Base-by-base conservation (phyloP, 2,329 filamentous ascomycete species). In the Aureobasidium sp. region DNA sequence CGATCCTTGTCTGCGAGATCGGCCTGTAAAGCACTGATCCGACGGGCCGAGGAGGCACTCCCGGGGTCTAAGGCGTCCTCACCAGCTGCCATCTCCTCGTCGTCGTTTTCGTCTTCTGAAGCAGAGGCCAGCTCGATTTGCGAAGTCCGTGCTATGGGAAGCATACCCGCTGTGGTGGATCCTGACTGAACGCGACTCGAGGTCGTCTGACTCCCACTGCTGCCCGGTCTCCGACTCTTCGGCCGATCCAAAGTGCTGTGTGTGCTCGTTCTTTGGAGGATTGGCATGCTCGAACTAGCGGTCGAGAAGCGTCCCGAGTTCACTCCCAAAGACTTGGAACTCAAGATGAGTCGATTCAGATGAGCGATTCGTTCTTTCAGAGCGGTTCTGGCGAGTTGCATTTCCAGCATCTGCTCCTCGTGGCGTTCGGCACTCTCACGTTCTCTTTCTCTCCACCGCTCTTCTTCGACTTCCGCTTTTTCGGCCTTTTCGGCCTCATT, bases 341-440 rank as follows among this genome's bases (percentile, higher is more conserved):
- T 96, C 64, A 99, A 78, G 66, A 99, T 97, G 55, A 99, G 80
- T 52, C 93, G 87, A 75, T 97, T 99, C 51, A 99, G 81, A 74
- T 99, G 94, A 72, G 97, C 92, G 69, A 99, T 99, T 34, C 94
- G 87, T 78, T 99, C 94, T 74, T 97, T 99, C 61, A 99, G 78
- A 0, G 94, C 94, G 0, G 94, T 99, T 46, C 94, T 86, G 36
- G 94, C 94, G 51, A 99, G 83, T 73, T 99, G 94, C 90, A 99
- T 97, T 75, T 99, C 94, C 61, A 99, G 81, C 83, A 99, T 93
- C 74, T 99, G 94, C 77, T 97, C 94, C 72, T 97, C 92, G 68
- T 97, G 94, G 42, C 91, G 86, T 67, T 90, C 84, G 67, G 91
- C 87, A 8, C 89, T 89, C 75, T 97, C 90, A 68, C 88, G 85